Evolutionary conservation across 495 filamentous ascomycete genomes (phyloP).

Genomic region (Penicillium bialowiezense): DNA sequence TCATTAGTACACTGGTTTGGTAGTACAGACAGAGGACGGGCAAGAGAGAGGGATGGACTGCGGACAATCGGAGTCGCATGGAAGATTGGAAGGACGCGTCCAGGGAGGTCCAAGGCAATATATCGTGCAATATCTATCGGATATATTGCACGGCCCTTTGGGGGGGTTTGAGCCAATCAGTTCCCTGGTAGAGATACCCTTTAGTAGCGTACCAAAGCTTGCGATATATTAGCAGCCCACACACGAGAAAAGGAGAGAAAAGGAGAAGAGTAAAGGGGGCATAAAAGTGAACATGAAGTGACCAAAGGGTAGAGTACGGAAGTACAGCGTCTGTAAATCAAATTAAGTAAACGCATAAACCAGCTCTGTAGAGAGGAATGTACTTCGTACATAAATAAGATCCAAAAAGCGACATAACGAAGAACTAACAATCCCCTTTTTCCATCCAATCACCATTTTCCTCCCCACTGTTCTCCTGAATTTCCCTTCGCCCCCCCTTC

Average conservation of each 20-base stretch:
- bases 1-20: too few species aligned
- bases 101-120: too few species aligned
- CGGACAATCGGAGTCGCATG: too few species aligned
- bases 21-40: too few species aligned
- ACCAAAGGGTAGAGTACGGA: too few species aligned
- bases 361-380: too few species aligned
- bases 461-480: constrained; percentile 16
- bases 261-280: too few species aligned
- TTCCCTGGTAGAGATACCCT: not conserved
- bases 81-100: too few species aligned
- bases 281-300: too few species aligned
- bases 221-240: constrained; percentile 9
- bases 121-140: not conserved
- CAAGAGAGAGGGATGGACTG: not conserved
- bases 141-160: too few species aligned
- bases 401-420: not conserved
- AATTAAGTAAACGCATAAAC: too few species aligned
- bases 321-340: too few species aligned
- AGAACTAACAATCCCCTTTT: constrained; percentile 6
- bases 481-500: constrained; percentile 11
- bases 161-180: constrained; percentile 12
- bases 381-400: not conserved
- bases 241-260: not conserved
- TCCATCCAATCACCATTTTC: constrained; percentile 10
- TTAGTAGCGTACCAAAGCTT: constrained; percentile 20